Evolutionary conservation across 441 rosid species (phyloP), one percentile per base, ranked within the genome.

Genomic region (Euphorbia celastroides): DNA sequence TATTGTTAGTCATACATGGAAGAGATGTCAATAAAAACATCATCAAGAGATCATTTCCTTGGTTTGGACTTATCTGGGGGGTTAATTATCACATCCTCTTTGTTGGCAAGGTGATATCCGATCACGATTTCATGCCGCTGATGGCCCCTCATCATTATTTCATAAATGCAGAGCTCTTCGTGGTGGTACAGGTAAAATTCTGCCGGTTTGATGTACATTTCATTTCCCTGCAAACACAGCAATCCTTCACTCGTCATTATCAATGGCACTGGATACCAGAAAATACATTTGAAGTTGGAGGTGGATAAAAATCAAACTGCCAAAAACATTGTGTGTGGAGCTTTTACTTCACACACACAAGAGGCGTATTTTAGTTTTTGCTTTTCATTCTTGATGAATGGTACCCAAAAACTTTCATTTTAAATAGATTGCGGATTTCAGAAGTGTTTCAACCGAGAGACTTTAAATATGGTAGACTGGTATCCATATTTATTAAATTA

Each of bases 161-260:
- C 91, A 27, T 78, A 83, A 67, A 92, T 88, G 51, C 86, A 80
- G 61, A 85, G 72, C 82, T 89, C 89, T 80, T 89, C 98, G 78
- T 88, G 92, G 67, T 89, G 96, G 58, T 76, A 86, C 69, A 86
- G 70, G 72, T 86, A 88, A 79, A 89, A 89, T 59, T 92, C 89
- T 66, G 98, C 98, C 4, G 98, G 88, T 78, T 87, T 89, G 68
- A 88, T 89, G 67, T 89, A 84, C 89, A 89, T 83, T 64, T 86
- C 93, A 23, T 88, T 92, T 32, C 93, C 95, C 95, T 89, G 85
- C 60, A 70, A 34, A 57, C 55, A 12, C 9, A 26, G 27, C 31
- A 8, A 46, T 86, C 97, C 68, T 75, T 90, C 57, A 87, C 81
- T 0, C 94, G 84, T 96, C 98, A 92, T 82, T 82, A 87, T 78